phyloP scores from a whole-genome alignment of 805 yeast species.

The Zygotorulaspora sp. region DNA sequence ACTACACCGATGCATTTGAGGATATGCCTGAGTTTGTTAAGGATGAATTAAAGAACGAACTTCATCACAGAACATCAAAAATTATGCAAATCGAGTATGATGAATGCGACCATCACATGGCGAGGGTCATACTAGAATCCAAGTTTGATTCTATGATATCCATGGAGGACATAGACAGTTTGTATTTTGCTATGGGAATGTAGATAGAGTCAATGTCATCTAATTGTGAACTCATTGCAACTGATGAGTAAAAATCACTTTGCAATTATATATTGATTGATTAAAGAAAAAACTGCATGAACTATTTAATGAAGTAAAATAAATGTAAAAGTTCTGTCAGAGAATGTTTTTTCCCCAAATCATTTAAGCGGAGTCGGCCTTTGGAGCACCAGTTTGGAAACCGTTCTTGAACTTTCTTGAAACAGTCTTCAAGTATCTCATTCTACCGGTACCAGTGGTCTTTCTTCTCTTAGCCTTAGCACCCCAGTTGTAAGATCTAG shows the following conservation, averaged over 20 bases:
- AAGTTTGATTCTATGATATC: slow-evolving; percentile 47
- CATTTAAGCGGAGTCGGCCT: slow-evolving; percentile 57
- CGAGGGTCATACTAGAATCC: slow-evolving; percentile 61
- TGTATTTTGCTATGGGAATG: slow-evolving; percentile 61
- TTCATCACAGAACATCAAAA: slow-evolving; percentile 27
- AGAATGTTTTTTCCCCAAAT: slow-evolving; percentile 13
- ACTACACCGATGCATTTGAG: slow-evolving; percentile 41
- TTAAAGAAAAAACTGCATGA: slow-evolving; percentile 5
- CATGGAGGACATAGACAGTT: slow-evolving; percentile 73
- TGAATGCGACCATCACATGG: slow-evolving; percentile 46
- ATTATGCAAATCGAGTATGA: slow-evolving; percentile 25
- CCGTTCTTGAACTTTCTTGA: slow-evolving; percentile 98
- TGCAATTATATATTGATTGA: slow-evolving; percentile 4
- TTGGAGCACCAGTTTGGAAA: slow-evolving; percentile 82
- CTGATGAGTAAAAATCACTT: slow-evolving; percentile 1
- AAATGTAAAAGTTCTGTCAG: slow-evolving; percentile 7
- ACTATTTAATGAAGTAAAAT: slow-evolving; percentile 9
- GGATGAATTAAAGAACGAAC: slow-evolving; percentile 37
- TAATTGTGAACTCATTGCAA: no score
- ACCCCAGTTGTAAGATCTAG: slow-evolving; percentile 99
- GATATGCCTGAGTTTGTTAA: slow-evolving; percentile 39
- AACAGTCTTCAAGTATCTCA: slow-evolving; percentile 95
- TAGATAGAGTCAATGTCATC: no score
- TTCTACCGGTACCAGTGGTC: slow-evolving; percentile 99
- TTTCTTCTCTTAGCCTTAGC: slow-evolving; percentile 98